Evolutionary conservation across 306 rosid genomes (phyloP).

Genomic region (Cucumis sativus): Cucumber_9930_V3 NC_026658.2:24627001-24627500

Average conservation of each 20-base stretch:
- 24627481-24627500: conserved; percentile 9
- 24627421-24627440: conserved; percentile 1
- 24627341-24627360: conserved; percentile 11
- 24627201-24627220: conserved; percentile 18
- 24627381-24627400: conserved; percentile 17
- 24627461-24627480: conserved; percentile 10
- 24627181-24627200: conserved; percentile 25
- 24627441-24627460: conserved; percentile 6
- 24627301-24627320: conserved; percentile 21
- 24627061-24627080: conserved; percentile 14
- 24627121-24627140: conserved; percentile 22
- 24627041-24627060: conserved; percentile 24
- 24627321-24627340: conserved; percentile 19
- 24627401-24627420: conserved; percentile 16
- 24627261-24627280: conserved; percentile 31
- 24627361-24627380: conserved; percentile 7
- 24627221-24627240: conserved; percentile 19
- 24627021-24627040: conserved; percentile 27
- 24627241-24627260: conserved; percentile 20
- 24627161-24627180: conserved; percentile 23
- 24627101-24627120: conserved; percentile 7
- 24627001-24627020: conserved; percentile 27
- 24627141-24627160: conserved; percentile 15
- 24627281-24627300: conserved; percentile 29
- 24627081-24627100: background rate